Percentiles rank a stretch among this genome's conserved stretches.
phyloP scores from a whole-genome alignment of 257 asterid genomes.

The Echium plantagineum region DNA sequence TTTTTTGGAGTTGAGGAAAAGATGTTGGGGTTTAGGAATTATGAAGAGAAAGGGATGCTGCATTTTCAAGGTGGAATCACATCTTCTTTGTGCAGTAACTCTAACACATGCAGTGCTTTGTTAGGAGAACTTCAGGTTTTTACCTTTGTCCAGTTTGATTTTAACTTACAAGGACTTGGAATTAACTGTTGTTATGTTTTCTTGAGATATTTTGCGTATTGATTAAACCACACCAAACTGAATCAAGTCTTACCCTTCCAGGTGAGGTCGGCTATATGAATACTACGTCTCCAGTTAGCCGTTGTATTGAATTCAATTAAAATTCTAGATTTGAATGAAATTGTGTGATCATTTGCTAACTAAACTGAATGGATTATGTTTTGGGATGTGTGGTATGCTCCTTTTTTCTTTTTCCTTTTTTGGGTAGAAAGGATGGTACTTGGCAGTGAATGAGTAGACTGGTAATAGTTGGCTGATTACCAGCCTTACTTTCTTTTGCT shows the following conservation, averaged over 20 bases:
- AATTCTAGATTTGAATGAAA: too few relatives aligned
- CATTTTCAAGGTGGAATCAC: conserved; percentile 27
- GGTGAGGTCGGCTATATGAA: too few relatives aligned
- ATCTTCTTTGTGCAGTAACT: conserved; percentile 22
- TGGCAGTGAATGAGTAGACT: background rate
- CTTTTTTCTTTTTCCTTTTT: too few relatives aligned
- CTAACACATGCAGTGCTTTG: conserved; percentile 35
- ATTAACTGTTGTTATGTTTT: background rate
- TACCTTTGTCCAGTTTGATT: conserved; percentile 8
- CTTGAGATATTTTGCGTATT: too few relatives aligned
- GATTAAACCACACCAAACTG: too few relatives aligned
- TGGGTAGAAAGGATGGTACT: background rate
- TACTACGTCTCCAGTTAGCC: too few relatives aligned
- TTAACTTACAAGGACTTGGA: background rate
- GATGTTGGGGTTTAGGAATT: conserved; percentile 1
- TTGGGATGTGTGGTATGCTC: background rate
- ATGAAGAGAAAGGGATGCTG: conserved; percentile 24
- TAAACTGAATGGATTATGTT: background rate
- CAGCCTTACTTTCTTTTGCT: background rate
- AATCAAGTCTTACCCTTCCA: too few relatives aligned
- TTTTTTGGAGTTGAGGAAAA: background rate
- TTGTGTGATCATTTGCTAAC: background rate
- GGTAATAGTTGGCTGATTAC: too few relatives aligned
- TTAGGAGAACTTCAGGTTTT: conserved; percentile 73
- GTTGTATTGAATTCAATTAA: background rate